Percentiles rank a stretch among this genome's conserved stretches.
Evolutionary conservation across 331 rosid species (phyloP).

Genomic region (Pyrus hybrid): DNA sequence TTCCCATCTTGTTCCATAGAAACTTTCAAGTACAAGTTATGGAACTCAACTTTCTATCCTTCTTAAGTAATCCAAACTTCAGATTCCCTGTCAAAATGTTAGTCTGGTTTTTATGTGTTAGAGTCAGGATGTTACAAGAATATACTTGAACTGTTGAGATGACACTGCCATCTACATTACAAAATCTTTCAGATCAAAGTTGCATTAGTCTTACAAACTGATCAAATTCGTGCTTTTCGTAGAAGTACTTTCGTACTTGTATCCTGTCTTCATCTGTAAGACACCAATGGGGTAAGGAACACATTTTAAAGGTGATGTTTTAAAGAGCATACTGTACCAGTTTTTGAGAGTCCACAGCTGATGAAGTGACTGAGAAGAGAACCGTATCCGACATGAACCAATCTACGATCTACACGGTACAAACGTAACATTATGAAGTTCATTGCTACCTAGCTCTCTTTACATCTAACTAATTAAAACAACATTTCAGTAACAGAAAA

Average conservation of each 20-base stretch:
- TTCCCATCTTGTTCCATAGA: background rate
- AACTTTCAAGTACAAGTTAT: background rate
- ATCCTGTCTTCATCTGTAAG: slow-evolving; percentile 12
- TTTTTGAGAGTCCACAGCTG: slow-evolving; percentile 17
- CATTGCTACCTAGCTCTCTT: background rate
- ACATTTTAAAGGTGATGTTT: slow-evolving; percentile 7
- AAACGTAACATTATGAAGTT: slow-evolving; percentile 31
- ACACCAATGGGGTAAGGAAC: background rate
- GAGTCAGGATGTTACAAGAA: background rate
- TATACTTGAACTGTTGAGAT: background rate
- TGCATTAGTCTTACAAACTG: background rate
- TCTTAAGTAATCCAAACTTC: background rate
- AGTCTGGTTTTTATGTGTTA: background rate
- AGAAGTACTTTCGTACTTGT: background rate
- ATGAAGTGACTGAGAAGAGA: slow-evolving; percentile 21
- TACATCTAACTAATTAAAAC: background rate
- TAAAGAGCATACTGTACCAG: slow-evolving; percentile 18
- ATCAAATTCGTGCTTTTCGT: background rate
- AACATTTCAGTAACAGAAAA: background rate
- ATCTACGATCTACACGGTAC: slow-evolving; percentile 20
- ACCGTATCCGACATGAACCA: slow-evolving; percentile 18
- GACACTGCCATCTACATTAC: background rate
- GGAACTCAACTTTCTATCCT: background rate
- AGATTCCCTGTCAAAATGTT: background rate
- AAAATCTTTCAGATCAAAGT: background rate